These are phyloP conservation scores for Eimeria praecox DNA, from an alignment of 169 alveolate genomes.

Conservation along the genomic window DNA sequence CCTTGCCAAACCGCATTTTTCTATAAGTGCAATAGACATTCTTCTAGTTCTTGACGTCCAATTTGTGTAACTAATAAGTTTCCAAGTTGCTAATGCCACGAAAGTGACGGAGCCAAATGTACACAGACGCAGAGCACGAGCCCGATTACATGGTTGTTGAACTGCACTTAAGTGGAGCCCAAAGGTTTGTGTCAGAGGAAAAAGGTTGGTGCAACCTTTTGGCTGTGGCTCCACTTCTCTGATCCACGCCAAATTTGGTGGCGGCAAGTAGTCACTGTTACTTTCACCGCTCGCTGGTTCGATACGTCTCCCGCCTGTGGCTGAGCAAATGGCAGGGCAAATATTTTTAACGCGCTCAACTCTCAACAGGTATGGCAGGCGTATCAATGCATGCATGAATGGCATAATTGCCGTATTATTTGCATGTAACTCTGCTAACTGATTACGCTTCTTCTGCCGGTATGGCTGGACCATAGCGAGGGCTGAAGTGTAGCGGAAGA, in stretches of 20 bases:
- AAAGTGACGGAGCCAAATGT: not conserved
- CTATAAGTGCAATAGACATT: not conserved
- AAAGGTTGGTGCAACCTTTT: not conserved
- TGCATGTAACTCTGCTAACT: not conserved
- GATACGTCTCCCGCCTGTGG: not conserved
- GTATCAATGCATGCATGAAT: not conserved
- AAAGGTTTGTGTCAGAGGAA: not conserved
- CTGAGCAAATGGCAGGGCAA: not conserved
- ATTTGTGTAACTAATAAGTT: not conserved
- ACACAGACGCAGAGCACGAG: not conserved
- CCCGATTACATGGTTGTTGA: not conserved
- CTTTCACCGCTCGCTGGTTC: not conserved
- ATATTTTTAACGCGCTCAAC: not conserved
- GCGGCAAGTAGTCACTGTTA: not conserved
- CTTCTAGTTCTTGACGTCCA: not conserved
- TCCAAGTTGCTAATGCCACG: not conserved
- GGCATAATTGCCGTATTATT: not conserved
- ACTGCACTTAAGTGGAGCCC: no score
- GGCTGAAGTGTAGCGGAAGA: no score
- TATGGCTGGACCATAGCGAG: no score
- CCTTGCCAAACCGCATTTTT: not conserved
- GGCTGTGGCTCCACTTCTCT: not conserved
- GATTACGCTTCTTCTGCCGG: not conserved
- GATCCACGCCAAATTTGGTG: not conserved
- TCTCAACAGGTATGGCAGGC: not conserved